Base-by-base conservation (phyloP, 768 basidiomycete genomes). In the Tulasnella sp. region DNA sequence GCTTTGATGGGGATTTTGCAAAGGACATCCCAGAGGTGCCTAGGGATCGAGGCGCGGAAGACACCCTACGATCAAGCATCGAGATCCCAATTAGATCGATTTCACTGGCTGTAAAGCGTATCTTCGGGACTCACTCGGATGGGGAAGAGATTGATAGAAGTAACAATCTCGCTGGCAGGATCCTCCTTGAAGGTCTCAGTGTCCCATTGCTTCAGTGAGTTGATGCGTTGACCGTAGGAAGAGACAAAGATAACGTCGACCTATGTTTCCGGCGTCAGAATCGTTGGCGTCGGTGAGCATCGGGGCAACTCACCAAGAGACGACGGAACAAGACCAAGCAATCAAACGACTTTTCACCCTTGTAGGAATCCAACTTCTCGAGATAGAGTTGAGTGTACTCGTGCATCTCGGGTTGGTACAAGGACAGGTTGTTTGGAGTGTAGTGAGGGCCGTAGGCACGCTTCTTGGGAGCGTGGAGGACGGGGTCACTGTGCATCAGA, bases 211-310 rank as follows among this genome's bases (percentile, higher is more conserved):
- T 76, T 68, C 3, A 76, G 67, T 17, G 75, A 67, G 39, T 76
- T 40, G 75, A 76, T 39, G 36, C 75, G 75, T 37, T 76, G 75
- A 9, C 75, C 75, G 37, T 76, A 76, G 14, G 75, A 69, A 2
- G 69, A 42, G n/a, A 40, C 38, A 31, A 76, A 76, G 75, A 76
- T 68, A 2, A 40, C 67, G 31, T 75, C 74, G 58, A 70, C 52
- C 52, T 71, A 8, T 25, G n/a, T n/a, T n/a, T n/a, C n/a, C n/a
- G n/a, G n/a, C n/a, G n/a, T n/a, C n/a, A n/a, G n/a, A n/a, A n/a
- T n/a, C n/a, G n/a, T n/a, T n/a, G n/a, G n/a, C n/a, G n/a, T n/a
- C n/a, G n/a, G n/a, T n/a, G n/a, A n/a, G n/a, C n/a, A 36, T 25
- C 12, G 9, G 8, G 9, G 7, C 12, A 7, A 67, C 64, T n/a